phyloP scores from a whole-genome alignment of 371 early-diverging fungal genomes.

The Apophysomyces elegans region DNA sequence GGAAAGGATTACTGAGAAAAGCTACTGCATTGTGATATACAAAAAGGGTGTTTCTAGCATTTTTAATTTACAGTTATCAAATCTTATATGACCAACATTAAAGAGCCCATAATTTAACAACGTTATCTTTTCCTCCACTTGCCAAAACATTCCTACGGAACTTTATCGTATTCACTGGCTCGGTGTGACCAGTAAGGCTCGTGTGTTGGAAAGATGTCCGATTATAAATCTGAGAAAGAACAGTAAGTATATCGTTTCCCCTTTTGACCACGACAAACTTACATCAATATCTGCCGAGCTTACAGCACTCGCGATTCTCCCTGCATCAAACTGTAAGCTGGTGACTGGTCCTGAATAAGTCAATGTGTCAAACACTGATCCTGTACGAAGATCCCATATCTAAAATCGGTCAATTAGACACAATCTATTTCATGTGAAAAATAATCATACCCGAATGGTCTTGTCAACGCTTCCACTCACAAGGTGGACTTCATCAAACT shows the following conservation, averaged over 20 bases:
- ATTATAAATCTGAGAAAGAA: constrained; percentile 57
- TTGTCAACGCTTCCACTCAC: constrained; percentile 83
- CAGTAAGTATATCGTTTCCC: neutral
- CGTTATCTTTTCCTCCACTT: constrained; percentile 61
- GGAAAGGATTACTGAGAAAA: too few relatives aligned
- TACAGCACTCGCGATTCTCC: constrained; percentile 58
- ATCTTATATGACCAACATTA: constrained; percentile 16
- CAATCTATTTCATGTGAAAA: neutral
- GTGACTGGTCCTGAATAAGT: constrained; percentile 60
- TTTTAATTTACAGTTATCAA: neutral
- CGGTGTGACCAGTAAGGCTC: constrained; percentile 52
- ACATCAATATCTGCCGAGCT: constrained; percentile 56
- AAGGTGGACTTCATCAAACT: constrained; percentile 80
- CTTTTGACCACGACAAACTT: constrained; percentile 12
- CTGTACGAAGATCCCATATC: constrained; percentile 87
- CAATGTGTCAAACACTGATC: constrained; percentile 66
- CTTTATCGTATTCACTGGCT: constrained; percentile 49
- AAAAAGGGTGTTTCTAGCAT: neutral
- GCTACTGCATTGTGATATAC: too few relatives aligned
- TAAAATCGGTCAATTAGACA: constrained; percentile 19
- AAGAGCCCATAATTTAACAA: constrained; percentile 63
- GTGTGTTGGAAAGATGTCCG: constrained; percentile 65
- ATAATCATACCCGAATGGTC: constrained; percentile 65
- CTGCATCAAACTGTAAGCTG: constrained; percentile 61
- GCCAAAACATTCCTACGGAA: constrained; percentile 56